Conservation (phyloP, 345 rosid species). For the Cardiospermum halicacabum region DNA sequence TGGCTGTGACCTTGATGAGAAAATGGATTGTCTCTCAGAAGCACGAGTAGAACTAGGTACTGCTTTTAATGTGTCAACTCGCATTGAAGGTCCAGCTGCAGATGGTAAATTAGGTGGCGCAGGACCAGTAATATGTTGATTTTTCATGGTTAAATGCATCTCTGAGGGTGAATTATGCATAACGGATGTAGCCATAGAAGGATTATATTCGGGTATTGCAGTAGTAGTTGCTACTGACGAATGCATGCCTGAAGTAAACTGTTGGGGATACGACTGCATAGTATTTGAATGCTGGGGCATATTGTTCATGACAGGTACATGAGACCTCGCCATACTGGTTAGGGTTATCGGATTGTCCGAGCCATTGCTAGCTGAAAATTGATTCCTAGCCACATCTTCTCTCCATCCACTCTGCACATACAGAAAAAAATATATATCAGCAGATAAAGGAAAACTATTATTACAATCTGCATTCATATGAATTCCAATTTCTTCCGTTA, state of each 20-base stretch:
- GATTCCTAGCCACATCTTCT: constrained; percentile 50
- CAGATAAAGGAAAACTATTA: not conserved
- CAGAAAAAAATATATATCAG: not conserved
- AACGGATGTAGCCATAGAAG: constrained; percentile 9
- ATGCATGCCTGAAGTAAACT: constrained; percentile 28
- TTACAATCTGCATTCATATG: not conserved
- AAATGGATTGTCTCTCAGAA: constrained; percentile 22
- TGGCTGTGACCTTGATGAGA: constrained; percentile 16
- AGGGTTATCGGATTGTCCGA: constrained; percentile 9
- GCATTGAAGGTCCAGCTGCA: constrained; percentile 21
- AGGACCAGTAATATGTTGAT: not conserved
- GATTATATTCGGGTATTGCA: constrained; percentile 23
- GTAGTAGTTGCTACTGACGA: constrained; percentile 25
- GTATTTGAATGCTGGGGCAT: constrained; percentile 33
- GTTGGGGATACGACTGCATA: constrained; percentile 28
- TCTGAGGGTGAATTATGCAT: constrained; percentile 14
- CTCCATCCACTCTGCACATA: constrained; percentile 72
- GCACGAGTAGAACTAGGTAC: constrained; percentile 7
- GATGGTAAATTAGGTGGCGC: constrained; percentile 6
- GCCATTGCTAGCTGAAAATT: constrained; percentile 43
- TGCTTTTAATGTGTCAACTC: constrained; percentile 16
- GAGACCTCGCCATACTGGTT: constrained; percentile 19
- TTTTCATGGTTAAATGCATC: constrained; percentile 15
- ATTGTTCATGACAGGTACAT: constrained; percentile 16
- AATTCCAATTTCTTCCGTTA: not conserved